Percentiles rank a stretch among this genome's conserved stretches.
phyloP scores from a whole-genome alignment of 192 early-diverging fungal genomes.

The Linnemannia elongata region DNA sequence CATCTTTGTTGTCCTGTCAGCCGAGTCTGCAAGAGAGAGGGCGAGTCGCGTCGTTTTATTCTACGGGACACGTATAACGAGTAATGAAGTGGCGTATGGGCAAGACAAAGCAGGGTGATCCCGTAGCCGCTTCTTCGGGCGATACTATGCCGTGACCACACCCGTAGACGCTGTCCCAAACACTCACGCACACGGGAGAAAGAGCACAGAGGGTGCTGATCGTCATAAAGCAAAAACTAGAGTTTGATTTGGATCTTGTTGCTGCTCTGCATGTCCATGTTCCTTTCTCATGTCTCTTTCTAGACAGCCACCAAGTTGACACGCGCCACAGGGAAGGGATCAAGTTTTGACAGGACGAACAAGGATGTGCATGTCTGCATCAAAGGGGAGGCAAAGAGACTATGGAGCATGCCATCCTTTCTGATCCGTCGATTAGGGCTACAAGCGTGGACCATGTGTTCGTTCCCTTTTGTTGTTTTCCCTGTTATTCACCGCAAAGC shows the following conservation, averaged over 20 bases:
- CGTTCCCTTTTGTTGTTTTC: background rate
- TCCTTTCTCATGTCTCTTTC: background rate
- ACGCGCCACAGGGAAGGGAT: background rate
- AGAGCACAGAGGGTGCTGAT: too few relatives aligned
- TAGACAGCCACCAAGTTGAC: background rate
- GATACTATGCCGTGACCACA: background rate
- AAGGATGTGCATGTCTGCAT: background rate
- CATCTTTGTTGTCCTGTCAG: background rate
- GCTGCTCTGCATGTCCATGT: background rate
- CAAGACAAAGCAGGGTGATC: background rate
- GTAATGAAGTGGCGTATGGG: background rate
- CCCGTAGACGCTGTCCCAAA: background rate
- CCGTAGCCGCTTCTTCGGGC: background rate
- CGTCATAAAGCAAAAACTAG: background rate
- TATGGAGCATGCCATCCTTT: background rate
- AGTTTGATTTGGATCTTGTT: background rate
- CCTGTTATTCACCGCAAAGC: background rate
- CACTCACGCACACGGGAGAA: background rate
- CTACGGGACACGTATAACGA: background rate
- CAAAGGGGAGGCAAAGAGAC: background rate
- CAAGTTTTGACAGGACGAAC: slow-evolving; percentile 2
- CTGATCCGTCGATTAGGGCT: background rate
- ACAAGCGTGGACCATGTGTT: background rate
- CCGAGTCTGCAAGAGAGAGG: background rate
- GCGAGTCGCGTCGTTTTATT: background rate